These are phyloP conservation scores for Claviceps digitariae DNA, from an alignment of 2,329 filamentous ascomycete genomes.

Conservation along the genomic window DNA sequence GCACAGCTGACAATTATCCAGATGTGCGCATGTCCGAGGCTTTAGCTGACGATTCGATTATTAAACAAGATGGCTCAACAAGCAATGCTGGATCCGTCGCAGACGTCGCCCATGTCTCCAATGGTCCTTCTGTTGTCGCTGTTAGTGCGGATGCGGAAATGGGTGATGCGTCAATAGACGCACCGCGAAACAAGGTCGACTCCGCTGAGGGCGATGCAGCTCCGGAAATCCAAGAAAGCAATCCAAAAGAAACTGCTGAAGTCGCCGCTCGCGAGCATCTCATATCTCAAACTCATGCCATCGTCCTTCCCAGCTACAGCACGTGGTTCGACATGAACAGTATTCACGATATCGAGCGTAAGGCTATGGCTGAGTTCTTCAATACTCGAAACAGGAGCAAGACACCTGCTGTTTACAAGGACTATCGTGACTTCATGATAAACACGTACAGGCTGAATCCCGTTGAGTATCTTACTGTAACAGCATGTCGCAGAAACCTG, in stretches of 20 bases:
- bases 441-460: slow-evolving; percentile 97
- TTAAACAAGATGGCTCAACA: slow-evolving; percentile 49
- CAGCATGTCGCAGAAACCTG: slow-evolving; percentile 84
- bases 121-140: slow-evolving; percentile 42
- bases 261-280: slow-evolving; percentile 82
- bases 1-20: slow-evolving; percentile 14
- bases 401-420: slow-evolving; percentile 92
- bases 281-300: slow-evolving; percentile 84
- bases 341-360: slow-evolving; percentile 83
- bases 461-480: slow-evolving; percentile 91
- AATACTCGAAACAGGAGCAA: slow-evolving; percentile 98
- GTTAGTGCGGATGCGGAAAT: slow-evolving; percentile 66
- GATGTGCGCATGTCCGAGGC: slow-evolving; percentile 53
- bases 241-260: slow-evolving; percentile 71
- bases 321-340: slow-evolving; percentile 98
- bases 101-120: slow-evolving; percentile 53
- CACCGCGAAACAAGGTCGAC: slow-evolving; percentile 32
- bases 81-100: slow-evolving; percentile 43
- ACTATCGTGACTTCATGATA: slow-evolving; percentile 99
- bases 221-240: slow-evolving; percentile 40
- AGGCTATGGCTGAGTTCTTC: slow-evolving; percentile 95
- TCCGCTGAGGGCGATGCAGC: slow-evolving; percentile 35
- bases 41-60: slow-evolving; percentile 29
- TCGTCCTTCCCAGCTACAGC: slow-evolving; percentile 93
- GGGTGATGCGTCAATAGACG: slow-evolving; percentile 47